Base-by-base conservation (phyloP, 345 rosid genomes). In the Cardamine resedifolia region DNA sequence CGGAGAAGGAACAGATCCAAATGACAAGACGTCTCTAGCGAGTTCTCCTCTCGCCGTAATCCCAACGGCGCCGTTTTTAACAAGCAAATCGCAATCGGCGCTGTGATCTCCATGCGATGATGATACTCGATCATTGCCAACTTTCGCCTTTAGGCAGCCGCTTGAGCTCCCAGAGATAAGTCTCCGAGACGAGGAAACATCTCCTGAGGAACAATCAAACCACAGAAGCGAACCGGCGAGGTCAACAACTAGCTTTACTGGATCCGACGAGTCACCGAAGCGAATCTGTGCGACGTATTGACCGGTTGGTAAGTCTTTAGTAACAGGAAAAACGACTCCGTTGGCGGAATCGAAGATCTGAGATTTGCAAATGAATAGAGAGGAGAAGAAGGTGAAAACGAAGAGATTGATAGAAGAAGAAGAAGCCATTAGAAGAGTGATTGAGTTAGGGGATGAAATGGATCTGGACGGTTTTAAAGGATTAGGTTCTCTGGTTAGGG, bases 201-300 rank as follows among this genome's bases (percentile, higher is more conserved):
- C n/a, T 9, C 66, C 52, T 0, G 86, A 80, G 20, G 72, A 66
- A 68, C 89, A 84, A 57, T 83, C 82, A 16, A 79, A 34, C 96
- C 96, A 90, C 27, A 83, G 69, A 66, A 78, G 68, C 2, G 85
- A 58, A 44, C 88, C 84, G 24, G 77, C 75, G 20, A 90, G 88
- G 80, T 90, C 96, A 4, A 90, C 36, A 10, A 87, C 85, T 30
- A 87, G 88, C 3, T 79, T 60, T 49, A 75, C 24, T 23, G 90
- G 80, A 4, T 7, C 36, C 5, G 45, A 61, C 0, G 84, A 65
- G 61, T 38, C 69, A 5, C 85, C 87, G 16, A 36, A 83, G 26
- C 47, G 66, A 75, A 85, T 77, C 30, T 56, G 63, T 61, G 96
- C 72, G 39, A 90, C 34, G 83, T 87, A 93, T 66, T 90, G 97